A percentile compares a stretch with the other conserved stretches of the same genome.
Evolutionary conservation across 176 grass and related monocot species (phyloP).

Genomic region (bread wheat (Triticum aestivum)): IWGSC_CS_RefSeq_v2.1 NC_057813.1:498938089-498938588

Average conservation of each 20-base stretch:
- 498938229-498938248: background rate
- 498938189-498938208: background rate
- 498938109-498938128: slow-evolving; percentile 24
- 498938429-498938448: no score
- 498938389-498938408: slow-evolving; percentile 4
- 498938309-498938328: background rate
- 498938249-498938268: background rate
- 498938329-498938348: background rate
- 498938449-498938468: slow-evolving; percentile 29
- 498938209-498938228: background rate
- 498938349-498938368: slow-evolving; percentile 7
- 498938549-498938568: slow-evolving; percentile 34
- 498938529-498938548: slow-evolving; percentile 32
- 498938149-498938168: background rate
- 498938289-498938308: background rate
- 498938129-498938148: slow-evolving; percentile 18
- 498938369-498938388: slow-evolving; percentile 22
- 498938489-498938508: slow-evolving; percentile 38
- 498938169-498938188: background rate
- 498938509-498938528: slow-evolving; percentile 45
- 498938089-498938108: slow-evolving; percentile 7
- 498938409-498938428: no score
- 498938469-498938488: slow-evolving; percentile 10
- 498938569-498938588: slow-evolving; percentile 35
- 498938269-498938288: slow-evolving; percentile 23